Percentiles rank a stretch among this genome's conserved stretches.
phyloP scores from a whole-genome alignment of 1,139 yeast species.

The Diutina neorugosa region DNA sequence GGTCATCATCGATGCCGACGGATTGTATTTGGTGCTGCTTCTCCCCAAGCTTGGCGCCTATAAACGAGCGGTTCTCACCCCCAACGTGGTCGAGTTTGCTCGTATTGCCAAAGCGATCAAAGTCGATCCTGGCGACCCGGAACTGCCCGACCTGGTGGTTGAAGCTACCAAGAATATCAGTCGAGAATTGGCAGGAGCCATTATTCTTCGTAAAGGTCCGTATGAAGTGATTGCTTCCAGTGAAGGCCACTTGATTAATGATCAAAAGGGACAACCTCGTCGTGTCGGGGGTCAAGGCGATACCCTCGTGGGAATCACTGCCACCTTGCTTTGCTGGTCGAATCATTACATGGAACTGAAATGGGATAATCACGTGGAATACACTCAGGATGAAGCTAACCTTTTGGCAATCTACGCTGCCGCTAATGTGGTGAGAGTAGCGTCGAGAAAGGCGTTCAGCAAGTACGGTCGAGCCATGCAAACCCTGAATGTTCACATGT shows the following conservation, averaged over 20 bases:
- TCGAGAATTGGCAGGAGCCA: conserved; percentile 43
- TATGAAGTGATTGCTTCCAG: conserved; percentile 52
- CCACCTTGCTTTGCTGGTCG: conserved; percentile 43
- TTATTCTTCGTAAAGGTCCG: conserved; percentile 62
- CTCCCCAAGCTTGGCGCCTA: conserved; percentile 43
- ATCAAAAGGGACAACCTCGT: conserved; percentile 48
- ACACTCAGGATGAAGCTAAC: conserved; percentile 25
- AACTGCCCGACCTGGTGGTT: conserved; percentile 14
- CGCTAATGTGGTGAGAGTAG: conserved; percentile 50
- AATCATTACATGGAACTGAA: conserved; percentile 40
- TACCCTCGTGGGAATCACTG: conserved; percentile 59
- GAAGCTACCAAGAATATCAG: conserved; percentile 29
- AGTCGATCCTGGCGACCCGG: conserved; percentile 20
- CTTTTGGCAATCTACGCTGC: conserved; percentile 70
- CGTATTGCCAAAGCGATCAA: conserved; percentile 46
- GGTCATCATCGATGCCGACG: conserved; percentile 82
- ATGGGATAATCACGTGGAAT: conserved; percentile 33
- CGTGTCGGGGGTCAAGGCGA: conserved; percentile 90
- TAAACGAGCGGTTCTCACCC: conserved; percentile 61
- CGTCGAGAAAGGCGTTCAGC: conserved; percentile 54
- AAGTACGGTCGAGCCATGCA: conserved; percentile 69
- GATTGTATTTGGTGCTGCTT: conserved; percentile 49
- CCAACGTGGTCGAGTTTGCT: conserved; percentile 77
- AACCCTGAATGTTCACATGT: conserved; percentile 67
- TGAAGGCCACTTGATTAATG: conserved; percentile 24